These are phyloP conservation scores for Cicer arietinum DNA, from an alignment of 306 rosid species.

Conservation along the genomic window DNA sequence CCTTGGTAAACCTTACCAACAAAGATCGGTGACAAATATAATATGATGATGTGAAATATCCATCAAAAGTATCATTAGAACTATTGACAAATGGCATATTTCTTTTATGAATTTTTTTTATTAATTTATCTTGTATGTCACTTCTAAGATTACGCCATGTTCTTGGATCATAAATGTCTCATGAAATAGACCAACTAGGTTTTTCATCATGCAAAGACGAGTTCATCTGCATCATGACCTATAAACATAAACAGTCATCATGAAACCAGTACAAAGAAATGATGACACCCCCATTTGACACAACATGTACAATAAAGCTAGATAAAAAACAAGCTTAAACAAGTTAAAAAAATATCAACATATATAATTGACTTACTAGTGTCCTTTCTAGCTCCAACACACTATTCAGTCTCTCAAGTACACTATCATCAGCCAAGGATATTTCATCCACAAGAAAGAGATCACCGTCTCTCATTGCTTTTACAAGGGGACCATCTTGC, in stretches of 20 bases:
- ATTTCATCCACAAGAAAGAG: constrained; percentile 92
- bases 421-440: constrained; percentile 98
- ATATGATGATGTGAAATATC: no score
- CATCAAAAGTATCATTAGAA: no score
- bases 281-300: background rate
- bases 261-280: constrained; percentile 9
- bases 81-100: no score
- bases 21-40: background rate
- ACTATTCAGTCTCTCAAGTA: constrained; percentile 94
- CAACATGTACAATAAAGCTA: background rate
- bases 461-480: constrained; percentile 89
- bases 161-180: no score
- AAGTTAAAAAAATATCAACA: constrained; percentile 14
- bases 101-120: no score
- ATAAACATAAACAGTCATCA: background rate
- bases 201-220: no score
- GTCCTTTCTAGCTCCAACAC: constrained; percentile 94
- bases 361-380: constrained; percentile 57
- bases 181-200: no score
- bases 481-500: constrained; percentile 95
- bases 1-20: background rate
- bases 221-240: no score
- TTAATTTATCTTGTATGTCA: no score
- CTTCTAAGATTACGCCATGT: no score
- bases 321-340: constrained; percentile 22